Percentiles rank a stretch among this genome's conserved stretches.
These are phyloP conservation scores for Coelastrella sp. DNA, from an alignment of 139 green algal species.

Conservation along the genomic window DNA sequence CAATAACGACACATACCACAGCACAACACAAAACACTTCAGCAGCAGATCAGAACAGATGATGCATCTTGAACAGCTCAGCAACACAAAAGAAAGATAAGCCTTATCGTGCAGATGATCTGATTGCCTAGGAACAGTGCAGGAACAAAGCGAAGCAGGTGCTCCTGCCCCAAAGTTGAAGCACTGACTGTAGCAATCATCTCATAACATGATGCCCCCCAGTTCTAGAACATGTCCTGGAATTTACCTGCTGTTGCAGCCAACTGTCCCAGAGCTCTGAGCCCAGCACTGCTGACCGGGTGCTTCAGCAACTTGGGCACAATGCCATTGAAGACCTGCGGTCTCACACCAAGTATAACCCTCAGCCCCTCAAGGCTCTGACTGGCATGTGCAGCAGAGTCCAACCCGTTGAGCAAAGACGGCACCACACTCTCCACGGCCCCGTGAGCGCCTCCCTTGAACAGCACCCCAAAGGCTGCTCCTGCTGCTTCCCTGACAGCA, in stretches of 20 bases:
- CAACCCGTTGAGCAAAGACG: constrained; percentile 75
- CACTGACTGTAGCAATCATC: too few relatives aligned
- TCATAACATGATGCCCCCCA: too few relatives aligned
- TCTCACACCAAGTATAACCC: constrained; percentile 87
- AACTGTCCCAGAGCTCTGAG: constrained; percentile 79
- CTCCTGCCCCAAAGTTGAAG: too few relatives aligned
- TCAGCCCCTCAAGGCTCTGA: constrained; percentile 85
- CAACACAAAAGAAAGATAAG: too few relatives aligned
- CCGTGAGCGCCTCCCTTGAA: constrained; percentile 71
- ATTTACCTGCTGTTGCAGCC: constrained; percentile 74
- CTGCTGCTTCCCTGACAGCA: constrained; percentile 82
- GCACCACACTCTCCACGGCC: constrained; percentile 89
- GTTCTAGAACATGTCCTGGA: background rate
- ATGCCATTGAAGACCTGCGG: constrained; percentile 81
- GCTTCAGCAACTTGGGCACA: constrained; percentile 82
- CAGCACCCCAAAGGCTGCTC: constrained; percentile 88
- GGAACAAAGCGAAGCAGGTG: too few relatives aligned
- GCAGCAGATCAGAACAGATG: too few relatives aligned
- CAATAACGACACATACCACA: background rate
- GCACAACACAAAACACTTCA: too few relatives aligned
- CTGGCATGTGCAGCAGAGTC: constrained; percentile 59
- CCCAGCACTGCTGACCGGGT: constrained; percentile 55
- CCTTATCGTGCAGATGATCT: too few relatives aligned
- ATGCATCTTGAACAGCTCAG: too few relatives aligned
- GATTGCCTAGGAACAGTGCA: too few relatives aligned